phyloP scores from a whole-genome alignment of 2,329 filamentous ascomycete species.

The Fusarium virguliforme region DNA sequence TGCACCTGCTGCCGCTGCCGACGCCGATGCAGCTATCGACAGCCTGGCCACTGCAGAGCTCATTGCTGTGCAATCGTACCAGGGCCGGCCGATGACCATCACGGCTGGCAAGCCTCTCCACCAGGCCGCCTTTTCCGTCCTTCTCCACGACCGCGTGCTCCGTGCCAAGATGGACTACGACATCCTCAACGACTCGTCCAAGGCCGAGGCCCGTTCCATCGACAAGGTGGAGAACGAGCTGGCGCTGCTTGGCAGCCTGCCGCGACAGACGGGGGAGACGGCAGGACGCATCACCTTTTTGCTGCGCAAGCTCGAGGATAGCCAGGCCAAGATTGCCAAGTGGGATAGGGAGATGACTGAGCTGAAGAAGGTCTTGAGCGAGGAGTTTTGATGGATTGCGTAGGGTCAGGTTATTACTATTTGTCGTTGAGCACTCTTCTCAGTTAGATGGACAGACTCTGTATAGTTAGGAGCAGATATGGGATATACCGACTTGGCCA shows the following conservation, averaged over 20 bases:
- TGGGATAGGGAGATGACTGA: slow-evolving; percentile 81
- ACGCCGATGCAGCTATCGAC: slow-evolving; percentile 83
- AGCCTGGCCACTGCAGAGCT: slow-evolving; percentile 89
- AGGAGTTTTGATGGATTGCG: slow-evolving; percentile 59
- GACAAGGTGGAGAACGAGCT: slow-evolving; percentile 87
- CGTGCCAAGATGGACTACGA: slow-evolving; percentile 81
- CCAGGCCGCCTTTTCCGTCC: slow-evolving; percentile 82
- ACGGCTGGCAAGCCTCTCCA: slow-evolving; percentile 89
- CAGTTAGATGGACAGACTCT: slow-evolving; percentile 5
- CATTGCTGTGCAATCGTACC: slow-evolving; percentile 80
- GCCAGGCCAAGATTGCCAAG: slow-evolving; percentile 81
- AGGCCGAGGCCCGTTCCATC: slow-evolving; percentile 81
- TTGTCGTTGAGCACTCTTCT: slow-evolving; percentile 7
- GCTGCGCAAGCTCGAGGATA: slow-evolving; percentile 78
- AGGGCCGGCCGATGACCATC: slow-evolving; percentile 84
- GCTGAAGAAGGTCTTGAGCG: slow-evolving; percentile 76
- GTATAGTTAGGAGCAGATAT: neutral
- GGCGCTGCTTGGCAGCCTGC: slow-evolving; percentile 77
- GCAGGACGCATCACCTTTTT: slow-evolving; percentile 79
- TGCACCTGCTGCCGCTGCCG: slow-evolving; percentile 58
- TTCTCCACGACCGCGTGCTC: slow-evolving; percentile 81
- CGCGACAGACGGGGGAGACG: slow-evolving; percentile 79
- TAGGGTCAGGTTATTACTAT: neutral
- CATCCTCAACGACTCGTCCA: slow-evolving; percentile 77
- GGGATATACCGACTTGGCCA: too few relatives aligned